Conservation (phyloP, 2,329 filamentous ascomycete genomes). For the Cordyceps fumosorosea region DNA sequence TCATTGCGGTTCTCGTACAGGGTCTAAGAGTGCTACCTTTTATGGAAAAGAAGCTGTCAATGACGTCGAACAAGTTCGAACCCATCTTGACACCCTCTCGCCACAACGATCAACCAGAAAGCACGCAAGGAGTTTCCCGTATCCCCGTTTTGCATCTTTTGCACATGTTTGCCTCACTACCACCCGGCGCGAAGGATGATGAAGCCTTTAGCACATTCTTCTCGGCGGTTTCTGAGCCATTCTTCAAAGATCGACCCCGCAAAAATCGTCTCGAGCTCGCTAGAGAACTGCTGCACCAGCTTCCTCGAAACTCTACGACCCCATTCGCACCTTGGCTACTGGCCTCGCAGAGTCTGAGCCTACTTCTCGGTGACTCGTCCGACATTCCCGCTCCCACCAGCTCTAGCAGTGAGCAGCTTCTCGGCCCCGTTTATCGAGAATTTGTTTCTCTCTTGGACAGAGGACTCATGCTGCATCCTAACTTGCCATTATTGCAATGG, state of each 20-base stretch:
- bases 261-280: conserved; percentile 40
- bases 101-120: conserved; percentile 46
- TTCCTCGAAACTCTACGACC: conserved; percentile 38
- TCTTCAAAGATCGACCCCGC: conserved; percentile 44
- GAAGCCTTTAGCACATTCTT: conserved; percentile 41
- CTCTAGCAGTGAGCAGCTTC: conserved; percentile 32
- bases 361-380: conserved; percentile 32
- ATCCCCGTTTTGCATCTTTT: conserved; percentile 62
- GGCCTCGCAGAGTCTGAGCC: conserved; percentile 39
- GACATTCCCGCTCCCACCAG: conserved; percentile 18
- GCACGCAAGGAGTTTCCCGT: conserved; percentile 42
- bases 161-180: conserved; percentile 48
- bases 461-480: conserved; percentile 46
- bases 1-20: conserved; percentile 41
- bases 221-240: conserved; percentile 48
- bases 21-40: conserved; percentile 54
- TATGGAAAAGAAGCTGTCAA: conserved; percentile 52
- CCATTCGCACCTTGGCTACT: conserved; percentile 47
- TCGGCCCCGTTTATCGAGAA: conserved; percentile 65
- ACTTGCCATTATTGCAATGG: conserved; percentile 43
- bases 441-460: conserved; percentile 60
- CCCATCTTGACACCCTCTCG: conserved; percentile 62
- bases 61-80: conserved; percentile 51
- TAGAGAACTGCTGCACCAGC: conserved; percentile 43
- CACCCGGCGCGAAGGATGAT: conserved; percentile 41